phyloP scores from a whole-genome alignment of 208 protist genomes.

The Angomonas deanei region DNA sequence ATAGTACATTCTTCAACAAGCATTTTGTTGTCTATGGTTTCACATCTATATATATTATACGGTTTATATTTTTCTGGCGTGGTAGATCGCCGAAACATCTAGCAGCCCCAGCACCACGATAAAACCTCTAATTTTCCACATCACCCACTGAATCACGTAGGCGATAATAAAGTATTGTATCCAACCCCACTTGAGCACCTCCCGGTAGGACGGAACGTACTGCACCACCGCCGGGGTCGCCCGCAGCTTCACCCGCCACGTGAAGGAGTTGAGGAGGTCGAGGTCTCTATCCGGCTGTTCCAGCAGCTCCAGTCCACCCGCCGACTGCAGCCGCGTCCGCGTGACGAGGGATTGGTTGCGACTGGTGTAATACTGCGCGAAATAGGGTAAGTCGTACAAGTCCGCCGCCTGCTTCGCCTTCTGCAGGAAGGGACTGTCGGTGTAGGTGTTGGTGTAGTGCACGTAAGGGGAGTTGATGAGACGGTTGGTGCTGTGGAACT shows the following conservation, averaged over 20 bases:
- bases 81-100: constrained; percentile 46
- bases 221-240: constrained; percentile 39
- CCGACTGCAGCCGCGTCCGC: constrained; percentile 21
- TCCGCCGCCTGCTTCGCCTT: constrained; percentile 27
- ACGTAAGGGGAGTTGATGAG: constrained; percentile 46
- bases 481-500: constrained; percentile 47
- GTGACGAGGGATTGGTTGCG: constrained; percentile 59
- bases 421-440: constrained; percentile 38
- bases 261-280: constrained; percentile 58
- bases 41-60: too few species aligned
- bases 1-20: background rate
- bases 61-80: background rate
- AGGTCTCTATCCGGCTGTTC: constrained; percentile 28
- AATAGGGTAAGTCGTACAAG: constrained; percentile 41
- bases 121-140: constrained; percentile 66
- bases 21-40: background rate
- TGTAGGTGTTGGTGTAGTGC: constrained; percentile 44
- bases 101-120: constrained; percentile 50
- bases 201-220: constrained; percentile 58
- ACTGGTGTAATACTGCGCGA: constrained; percentile 43
- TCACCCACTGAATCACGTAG: constrained; percentile 60
- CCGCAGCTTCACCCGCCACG: constrained; percentile 56
- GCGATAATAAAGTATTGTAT: constrained; percentile 81
- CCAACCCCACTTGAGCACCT: constrained; percentile 79
- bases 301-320: constrained; percentile 48